A percentile compares a stretch with the other conserved stretches of the same genome.
Evolutionary conservation across 768 basidiomycete species (phyloP).

Genomic region (Plicaturopsis crispa): DNA sequence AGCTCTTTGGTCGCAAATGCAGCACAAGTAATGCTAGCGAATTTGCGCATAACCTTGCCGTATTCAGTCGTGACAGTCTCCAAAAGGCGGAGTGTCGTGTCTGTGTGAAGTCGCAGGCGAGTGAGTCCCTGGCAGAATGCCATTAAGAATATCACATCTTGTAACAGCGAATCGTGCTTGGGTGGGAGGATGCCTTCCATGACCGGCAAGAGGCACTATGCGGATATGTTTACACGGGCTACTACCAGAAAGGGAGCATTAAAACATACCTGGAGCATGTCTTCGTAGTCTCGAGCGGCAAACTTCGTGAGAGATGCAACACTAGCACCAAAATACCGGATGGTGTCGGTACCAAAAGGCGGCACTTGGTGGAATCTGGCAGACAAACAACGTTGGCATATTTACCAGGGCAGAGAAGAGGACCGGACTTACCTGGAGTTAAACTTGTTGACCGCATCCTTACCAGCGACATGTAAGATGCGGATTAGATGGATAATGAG

Average conservation of each 20-base stretch:
- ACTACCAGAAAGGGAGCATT: no score
- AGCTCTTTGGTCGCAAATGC: constrained; percentile 24
- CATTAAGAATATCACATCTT: constrained; percentile 25
- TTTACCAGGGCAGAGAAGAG: not conserved
- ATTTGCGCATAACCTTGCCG: constrained; percentile 22
- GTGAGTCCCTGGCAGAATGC: constrained; percentile 30
- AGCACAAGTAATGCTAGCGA: constrained; percentile 19
- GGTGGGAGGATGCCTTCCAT: no score
- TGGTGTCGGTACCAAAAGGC: constrained; percentile 6
- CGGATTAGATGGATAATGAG: not conserved
- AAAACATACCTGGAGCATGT: constrained; percentile 13
- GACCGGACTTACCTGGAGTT: not conserved
- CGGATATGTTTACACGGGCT: no score
- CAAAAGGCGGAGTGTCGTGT: constrained; percentile 20
- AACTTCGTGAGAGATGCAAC: constrained; percentile 15
- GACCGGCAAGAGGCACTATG: no score
- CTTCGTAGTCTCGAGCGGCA: constrained; percentile 17
- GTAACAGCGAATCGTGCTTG: no score
- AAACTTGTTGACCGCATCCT: not conserved
- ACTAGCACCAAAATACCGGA: constrained; percentile 13
- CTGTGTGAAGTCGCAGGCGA: constrained; percentile 31
- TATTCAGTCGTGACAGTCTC: constrained; percentile 16
- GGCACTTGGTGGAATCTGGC: not conserved
- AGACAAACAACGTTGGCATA: not conserved
- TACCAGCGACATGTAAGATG: not conserved